Conservation (phyloP, 2,329 filamentous ascomycete genomes). For the Penicillium hesseltinei region DNA sequence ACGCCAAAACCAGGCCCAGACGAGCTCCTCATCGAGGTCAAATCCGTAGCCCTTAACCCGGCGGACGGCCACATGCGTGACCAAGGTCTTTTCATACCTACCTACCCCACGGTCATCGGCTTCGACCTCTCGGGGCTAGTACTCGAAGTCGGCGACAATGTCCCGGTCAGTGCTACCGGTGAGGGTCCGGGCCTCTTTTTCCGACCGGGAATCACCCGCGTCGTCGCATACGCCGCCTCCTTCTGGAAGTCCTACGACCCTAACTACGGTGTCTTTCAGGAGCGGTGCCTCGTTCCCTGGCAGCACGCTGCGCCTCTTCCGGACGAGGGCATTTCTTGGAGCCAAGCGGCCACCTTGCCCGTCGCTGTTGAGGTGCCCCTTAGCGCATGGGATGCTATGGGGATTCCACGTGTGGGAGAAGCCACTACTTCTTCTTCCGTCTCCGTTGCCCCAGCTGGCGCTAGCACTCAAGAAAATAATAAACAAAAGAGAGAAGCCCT, state of each 20-base stretch:
- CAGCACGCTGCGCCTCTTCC: constrained; percentile 41
- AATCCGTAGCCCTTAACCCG: constrained; percentile 52
- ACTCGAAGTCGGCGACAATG: constrained; percentile 42
- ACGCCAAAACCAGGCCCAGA: constrained; percentile 48
- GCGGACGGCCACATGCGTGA: constrained; percentile 47
- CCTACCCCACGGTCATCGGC: constrained; percentile 42
- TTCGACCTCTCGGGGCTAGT: constrained; percentile 48
- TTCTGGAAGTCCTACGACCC: constrained; percentile 46
- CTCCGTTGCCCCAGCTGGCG: background rate
- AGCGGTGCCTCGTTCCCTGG: constrained; percentile 44
- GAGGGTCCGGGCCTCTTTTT: constrained; percentile 23
- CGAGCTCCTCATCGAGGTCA: constrained; percentile 51
- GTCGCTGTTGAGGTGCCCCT: constrained; percentile 41
- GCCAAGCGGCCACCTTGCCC: constrained; percentile 42
- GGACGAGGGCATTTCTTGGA: constrained; percentile 38
- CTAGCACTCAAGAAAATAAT: background rate
- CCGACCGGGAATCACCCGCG: constrained; percentile 35
- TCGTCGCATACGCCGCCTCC: constrained; percentile 41
- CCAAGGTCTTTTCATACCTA: constrained; percentile 42
- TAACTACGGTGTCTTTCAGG: constrained; percentile 51
- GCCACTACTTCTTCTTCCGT: constrained; percentile 4
- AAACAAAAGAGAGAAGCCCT: constrained; percentile 33
- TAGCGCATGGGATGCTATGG: constrained; percentile 42
- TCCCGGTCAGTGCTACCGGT: constrained; percentile 27
- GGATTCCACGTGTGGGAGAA: constrained; percentile 28